Evolutionary conservation across 352 stramenopile species (phyloP), one percentile per base, ranked within the genome.

Genomic region (Pythium phragmitis): DNA sequence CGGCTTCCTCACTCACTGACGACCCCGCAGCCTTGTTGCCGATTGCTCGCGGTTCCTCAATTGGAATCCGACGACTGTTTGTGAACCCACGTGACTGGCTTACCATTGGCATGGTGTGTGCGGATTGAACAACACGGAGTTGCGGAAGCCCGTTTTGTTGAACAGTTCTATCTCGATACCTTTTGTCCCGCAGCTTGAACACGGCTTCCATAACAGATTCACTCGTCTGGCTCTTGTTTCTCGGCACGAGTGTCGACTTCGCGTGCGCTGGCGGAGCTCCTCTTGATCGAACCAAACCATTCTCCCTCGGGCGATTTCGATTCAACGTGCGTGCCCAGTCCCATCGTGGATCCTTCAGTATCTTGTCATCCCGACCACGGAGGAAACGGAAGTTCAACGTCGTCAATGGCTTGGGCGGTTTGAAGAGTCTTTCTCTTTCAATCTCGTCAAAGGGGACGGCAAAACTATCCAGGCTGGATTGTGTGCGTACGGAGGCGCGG

Each of bases 161-260:
- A 34, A 3, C 3, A 12, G 5, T 23, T 49, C 51, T 30, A 19
- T 52, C 52, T 47, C 72, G 63, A 67, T 73, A 71, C 16, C 77
- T 65, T 51, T 79, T 76, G n/a, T 84, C 63, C 17, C 81, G 79
- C 57, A 90, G 63, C n/a, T 77, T 67, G 17, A 88, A 54, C n/a
- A 74, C 67, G 41, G 70, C 68, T n/a, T 61, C 67, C 73, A 88
- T 81, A 47, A 88, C 74, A 11, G 57, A 63, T 34, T 57, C 46
- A 16, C 23, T 50, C 14, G 21, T 16, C 30, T 45, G 45, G 17
- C n/a, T n/a, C 39, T 49, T 41, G 34, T 14, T 28, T n/a, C 55
- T 53, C n/a, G 39, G 34, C 5, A 21, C 51, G 3, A 58, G 9
- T 7, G 4, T 14, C 5, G 51, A 28, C 16, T 39, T 58, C 14